These are phyloP conservation scores for Hyaloscypha finlandica DNA, from an alignment of 495 filamentous ascomycete genomes.

Conservation along the genomic window DNA sequence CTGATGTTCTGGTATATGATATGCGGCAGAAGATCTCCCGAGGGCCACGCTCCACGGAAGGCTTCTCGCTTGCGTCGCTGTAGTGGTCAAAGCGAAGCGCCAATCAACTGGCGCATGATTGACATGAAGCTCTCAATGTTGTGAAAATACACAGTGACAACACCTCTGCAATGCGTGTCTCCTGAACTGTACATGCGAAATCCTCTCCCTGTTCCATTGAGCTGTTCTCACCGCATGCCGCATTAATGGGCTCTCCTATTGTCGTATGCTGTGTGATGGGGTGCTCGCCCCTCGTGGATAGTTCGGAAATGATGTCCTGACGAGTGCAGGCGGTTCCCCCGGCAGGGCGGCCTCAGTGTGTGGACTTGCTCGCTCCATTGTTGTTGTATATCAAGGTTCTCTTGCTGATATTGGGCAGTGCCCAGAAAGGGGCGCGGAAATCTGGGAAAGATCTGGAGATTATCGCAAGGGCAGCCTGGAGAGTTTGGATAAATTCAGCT, in stretches of 20 bases:
- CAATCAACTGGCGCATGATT: conserved; percentile 23
- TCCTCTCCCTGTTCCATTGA: background rate
- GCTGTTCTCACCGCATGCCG: conserved; percentile 1
- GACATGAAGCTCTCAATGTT: conserved; percentile 18
- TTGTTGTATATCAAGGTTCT: background rate
- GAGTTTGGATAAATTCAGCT: conserved; percentile 5
- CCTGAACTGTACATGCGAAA: background rate
- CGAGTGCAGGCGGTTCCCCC: background rate
- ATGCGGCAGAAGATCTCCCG: conserved; percentile 27
- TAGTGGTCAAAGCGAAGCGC: conserved; percentile 15
- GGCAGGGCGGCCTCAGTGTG: background rate
- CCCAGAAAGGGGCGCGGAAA: background rate
- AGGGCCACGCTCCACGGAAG: background rate
- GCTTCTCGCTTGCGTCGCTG: conserved; percentile 8
- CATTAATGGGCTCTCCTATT: conserved; percentile 2
- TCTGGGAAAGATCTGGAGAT: conserved; percentile 26
- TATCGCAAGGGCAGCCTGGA: conserved; percentile 16
- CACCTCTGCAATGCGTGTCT: background rate
- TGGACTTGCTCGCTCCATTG: background rate
- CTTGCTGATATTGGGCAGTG: background rate
- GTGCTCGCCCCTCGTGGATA: conserved; percentile 9
- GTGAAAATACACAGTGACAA: conserved; percentile 15
- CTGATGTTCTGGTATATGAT: background rate
- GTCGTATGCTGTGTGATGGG: conserved; percentile 12
- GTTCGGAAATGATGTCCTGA: conserved; percentile 27